phyloP scores from a whole-genome alignment of 805 yeast genomes.

The Sungouiella blattae region DNA sequence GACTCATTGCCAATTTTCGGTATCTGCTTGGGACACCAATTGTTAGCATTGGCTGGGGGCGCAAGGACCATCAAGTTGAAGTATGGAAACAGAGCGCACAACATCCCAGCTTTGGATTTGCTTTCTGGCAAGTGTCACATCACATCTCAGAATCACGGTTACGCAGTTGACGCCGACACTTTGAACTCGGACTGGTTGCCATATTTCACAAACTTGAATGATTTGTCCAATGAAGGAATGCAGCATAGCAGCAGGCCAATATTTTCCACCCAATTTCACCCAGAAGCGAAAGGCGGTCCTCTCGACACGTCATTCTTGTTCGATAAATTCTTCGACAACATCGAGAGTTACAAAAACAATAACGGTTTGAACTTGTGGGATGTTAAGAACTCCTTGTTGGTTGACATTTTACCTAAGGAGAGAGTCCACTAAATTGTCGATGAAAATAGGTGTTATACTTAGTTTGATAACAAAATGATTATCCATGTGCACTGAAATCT shows the following conservation, averaged over 20 bases:
- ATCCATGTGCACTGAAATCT: no score
- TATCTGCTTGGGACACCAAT: slow-evolving; percentile 96
- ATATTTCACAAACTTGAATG: slow-evolving; percentile 89
- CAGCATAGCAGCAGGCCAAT: slow-evolving; percentile 82
- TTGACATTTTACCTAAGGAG: slow-evolving; percentile 62
- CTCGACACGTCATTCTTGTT: slow-evolving; percentile 87
- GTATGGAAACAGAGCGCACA: slow-evolving; percentile 98
- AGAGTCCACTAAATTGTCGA: slow-evolving; percentile 47
- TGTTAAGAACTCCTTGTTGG: slow-evolving; percentile 48
- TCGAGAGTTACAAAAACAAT: slow-evolving; percentile 47
- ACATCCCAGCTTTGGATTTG: slow-evolving; percentile 91
- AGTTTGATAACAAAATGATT: no score
- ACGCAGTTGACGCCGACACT: slow-evolving; percentile 85
- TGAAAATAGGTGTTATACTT: no score
- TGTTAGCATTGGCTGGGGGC: slow-evolving; percentile 91
- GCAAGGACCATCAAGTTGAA: slow-evolving; percentile 90
- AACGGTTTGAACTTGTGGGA: slow-evolving; percentile 42
- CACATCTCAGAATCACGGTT: slow-evolving; percentile 98
- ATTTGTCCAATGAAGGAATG: slow-evolving; percentile 97
- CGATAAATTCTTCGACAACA: slow-evolving; percentile 79
- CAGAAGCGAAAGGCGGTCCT: slow-evolving; percentile 99
- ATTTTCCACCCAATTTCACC: slow-evolving; percentile 97
- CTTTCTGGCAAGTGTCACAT: slow-evolving; percentile 92
- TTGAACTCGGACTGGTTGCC: slow-evolving; percentile 70
- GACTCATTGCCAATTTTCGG: slow-evolving; percentile 89